Evolutionary conservation across 768 basidiomycete species (phyloP), one percentile per base, ranked within the genome.

Genomic region (Galerina marginata): DNA sequence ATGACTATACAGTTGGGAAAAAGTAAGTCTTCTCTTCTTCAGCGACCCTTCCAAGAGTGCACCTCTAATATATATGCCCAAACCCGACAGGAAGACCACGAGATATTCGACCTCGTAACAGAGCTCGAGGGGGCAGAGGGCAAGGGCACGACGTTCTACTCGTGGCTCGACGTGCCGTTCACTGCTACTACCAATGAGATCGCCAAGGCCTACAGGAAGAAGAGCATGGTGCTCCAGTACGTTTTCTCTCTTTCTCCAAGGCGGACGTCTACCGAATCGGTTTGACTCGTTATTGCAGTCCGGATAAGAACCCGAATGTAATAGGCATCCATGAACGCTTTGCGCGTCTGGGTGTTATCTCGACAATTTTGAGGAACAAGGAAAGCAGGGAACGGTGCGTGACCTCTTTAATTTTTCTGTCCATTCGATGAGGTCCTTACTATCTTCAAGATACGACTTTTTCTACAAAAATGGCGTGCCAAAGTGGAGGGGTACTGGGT

Each of bases 391-490:
- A 92, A 72, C 82, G 94, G 86, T 93, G 72, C 56, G 88, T 80
- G 29, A 33, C 29, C 29, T 6, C 40, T 43, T 14, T 12, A 29
- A 9, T 2, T 25, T 26, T 46, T 20, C 9, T 36, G 12, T 7
- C 10, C 33, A 39, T 52, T n/a, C 36, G 9, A n/a, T 61, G 37
- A 61, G 58, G 44, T 33, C 38, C 59, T 49, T 50, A 43, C 61
- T 12, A 33, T n/a, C 26, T 20, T 33, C 16, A 61, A 93, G 93
- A 65, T 93, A 93, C 63, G 91, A 93, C 73, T 92, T 92, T 74
- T 99, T 99, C 83, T 92, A 92, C 81, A 95, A 96, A 76, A 98
- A 98, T 63, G 96, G 96, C 20, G 95, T 99, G 3, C 96, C 96
- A 0, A 92, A 84, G 71, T 99, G 96, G 96, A 83, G 96, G 64